phyloP scores from a whole-genome alignment of 2,329 filamentous ascomycete species.

The Neonectria faginata region DNA sequence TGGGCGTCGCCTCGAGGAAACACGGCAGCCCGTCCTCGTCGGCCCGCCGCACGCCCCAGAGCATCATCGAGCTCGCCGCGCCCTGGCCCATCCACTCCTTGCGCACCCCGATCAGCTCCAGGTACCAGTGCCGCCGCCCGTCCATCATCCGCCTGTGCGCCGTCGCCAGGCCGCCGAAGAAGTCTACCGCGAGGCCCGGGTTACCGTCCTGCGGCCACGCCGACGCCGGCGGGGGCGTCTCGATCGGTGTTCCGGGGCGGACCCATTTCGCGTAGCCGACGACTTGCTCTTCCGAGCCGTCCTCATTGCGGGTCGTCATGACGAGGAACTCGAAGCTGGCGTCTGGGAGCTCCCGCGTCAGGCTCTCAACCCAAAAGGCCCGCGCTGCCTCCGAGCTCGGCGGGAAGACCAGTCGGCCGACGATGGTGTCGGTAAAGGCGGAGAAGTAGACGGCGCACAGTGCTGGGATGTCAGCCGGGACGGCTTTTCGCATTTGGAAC shows the following conservation, averaged over 20 bases:
- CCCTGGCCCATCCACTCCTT: slow-evolving; percentile 60
- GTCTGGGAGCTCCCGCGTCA: slow-evolving; percentile 55
- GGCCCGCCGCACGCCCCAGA: slow-evolving; percentile 60
- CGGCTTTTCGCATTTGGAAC: slow-evolving; percentile 53
- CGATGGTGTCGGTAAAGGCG: slow-evolving; percentile 55
- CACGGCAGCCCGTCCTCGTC: slow-evolving; percentile 57
- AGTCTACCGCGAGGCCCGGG: slow-evolving; percentile 50
- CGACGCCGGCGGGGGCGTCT: slow-evolving; percentile 43
- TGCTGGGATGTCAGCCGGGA: slow-evolving; percentile 53
- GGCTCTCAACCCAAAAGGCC: slow-evolving; percentile 51
- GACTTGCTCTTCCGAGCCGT: slow-evolving; percentile 41
- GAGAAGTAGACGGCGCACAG: slow-evolving; percentile 59
- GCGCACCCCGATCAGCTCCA: slow-evolving; percentile 61
- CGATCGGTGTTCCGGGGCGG: slow-evolving; percentile 43
- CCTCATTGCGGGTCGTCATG: slow-evolving; percentile 49
- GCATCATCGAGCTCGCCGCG: slow-evolving; percentile 56
- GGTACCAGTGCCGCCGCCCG: slow-evolving; percentile 58
- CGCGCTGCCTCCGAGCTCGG: slow-evolving; percentile 38
- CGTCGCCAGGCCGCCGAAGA: slow-evolving; percentile 54
- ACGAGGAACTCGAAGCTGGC: slow-evolving; percentile 55
- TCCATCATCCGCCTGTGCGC: slow-evolving; percentile 55
- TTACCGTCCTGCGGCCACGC: slow-evolving; percentile 57
- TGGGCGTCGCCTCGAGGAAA: slow-evolving; percentile 64
- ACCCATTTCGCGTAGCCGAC: slow-evolving; percentile 64
- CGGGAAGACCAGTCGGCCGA: slow-evolving; percentile 55